Evolutionary conservation across 2,329 filamentous ascomycete genomes (phyloP), one percentile per base, ranked within the genome.

Genomic region (Beauveria pseudobassiana): DNA sequence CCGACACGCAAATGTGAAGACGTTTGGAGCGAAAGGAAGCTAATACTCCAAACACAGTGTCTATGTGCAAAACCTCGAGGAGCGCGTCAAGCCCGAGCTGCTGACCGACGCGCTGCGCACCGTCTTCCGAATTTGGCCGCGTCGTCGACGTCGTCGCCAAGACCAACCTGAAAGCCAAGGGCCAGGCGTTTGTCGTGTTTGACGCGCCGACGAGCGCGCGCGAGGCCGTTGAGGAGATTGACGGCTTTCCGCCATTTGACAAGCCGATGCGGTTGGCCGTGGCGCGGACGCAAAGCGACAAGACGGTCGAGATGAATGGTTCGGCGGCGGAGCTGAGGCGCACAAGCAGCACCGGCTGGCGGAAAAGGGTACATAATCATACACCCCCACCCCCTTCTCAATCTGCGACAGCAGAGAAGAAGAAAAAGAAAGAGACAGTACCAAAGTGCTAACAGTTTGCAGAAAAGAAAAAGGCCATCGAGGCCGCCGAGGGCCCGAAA

Each of bases 131-230:
- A 74, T 97, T 95, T 75, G 95, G 95, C 65, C 87, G 80, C 62
- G 85, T 96, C 64, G 77, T 96, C 68, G 92, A 96, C 65, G 85
- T 96, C 57, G 84, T 96, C 63, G 90, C 90, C 50, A 96, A 96
- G 79, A 91, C 85, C 65, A 97, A 96, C 74, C 76, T 98, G 34
- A 93, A 90, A 73, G 90, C 91, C 49, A 97, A 96, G 73, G 95
- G 95, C 14, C 95, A 99, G 76, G 95, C 95, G 0, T 99, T 99
- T 72, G 78, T 99, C 55, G 92, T 98, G 51, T 98, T 92, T 73
- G 91, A 96, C 68, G 83, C 80, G 64, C 79, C 88, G n/a, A 89
- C 92, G 61, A 85, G 87, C n/a, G 93, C 93, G 3, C 79, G 83
- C 58, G 83, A 86, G 65, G 93, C 95, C 20, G 89, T 97, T 64